Evolutionary conservation across 192 early-diverging fungal species (phyloP).

Genomic region (Entrophospora sp.): DNA sequence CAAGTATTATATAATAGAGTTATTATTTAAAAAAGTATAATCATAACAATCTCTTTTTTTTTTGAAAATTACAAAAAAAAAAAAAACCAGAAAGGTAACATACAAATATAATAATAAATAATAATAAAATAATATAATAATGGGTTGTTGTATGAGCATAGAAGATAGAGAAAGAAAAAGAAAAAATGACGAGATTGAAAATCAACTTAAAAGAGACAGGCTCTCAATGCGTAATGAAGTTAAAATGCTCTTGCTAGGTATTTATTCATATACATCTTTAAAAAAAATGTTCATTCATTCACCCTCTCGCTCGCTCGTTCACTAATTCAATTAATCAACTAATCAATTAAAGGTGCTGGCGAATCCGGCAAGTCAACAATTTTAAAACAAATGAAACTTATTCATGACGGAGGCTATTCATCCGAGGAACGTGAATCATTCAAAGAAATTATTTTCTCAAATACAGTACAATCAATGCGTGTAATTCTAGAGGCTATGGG

Average conservation of each 20-base stretch:
- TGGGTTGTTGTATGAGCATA: conserved; percentile 84
- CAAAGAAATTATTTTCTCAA: conserved; percentile 93
- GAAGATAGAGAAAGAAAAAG: conserved; percentile 81
- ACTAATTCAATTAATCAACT: not conserved
- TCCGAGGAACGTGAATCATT: conserved; percentile 85
- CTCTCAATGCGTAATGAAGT: conserved; percentile 78
- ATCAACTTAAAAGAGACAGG: conserved; percentile 76
- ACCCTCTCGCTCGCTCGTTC: no score
- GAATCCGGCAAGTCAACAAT: conserved; percentile 98
- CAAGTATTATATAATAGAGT: no score
- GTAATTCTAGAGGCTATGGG: conserved; percentile 95
- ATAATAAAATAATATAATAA: conserved; percentile 32
- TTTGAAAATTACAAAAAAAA: no score
- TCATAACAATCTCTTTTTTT: no score
- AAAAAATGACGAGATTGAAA: conserved; percentile 86
- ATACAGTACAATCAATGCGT: conserved; percentile 93
- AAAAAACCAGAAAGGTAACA: no score
- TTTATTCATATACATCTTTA: not conserved
- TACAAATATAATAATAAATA: no score
- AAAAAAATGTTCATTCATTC: not conserved
- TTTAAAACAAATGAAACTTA: conserved; percentile 97
- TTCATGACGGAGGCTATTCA: conserved; percentile 91
- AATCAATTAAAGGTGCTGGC: conserved; percentile 61
- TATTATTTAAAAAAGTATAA: no score
- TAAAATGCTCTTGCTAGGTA: conserved; percentile 91